Percentiles rank a stretch among this genome's conserved stretches.
Evolutionary conservation across 257 asterid species (phyloP).

Genomic region (Solanum pinnatisectum): DNA sequence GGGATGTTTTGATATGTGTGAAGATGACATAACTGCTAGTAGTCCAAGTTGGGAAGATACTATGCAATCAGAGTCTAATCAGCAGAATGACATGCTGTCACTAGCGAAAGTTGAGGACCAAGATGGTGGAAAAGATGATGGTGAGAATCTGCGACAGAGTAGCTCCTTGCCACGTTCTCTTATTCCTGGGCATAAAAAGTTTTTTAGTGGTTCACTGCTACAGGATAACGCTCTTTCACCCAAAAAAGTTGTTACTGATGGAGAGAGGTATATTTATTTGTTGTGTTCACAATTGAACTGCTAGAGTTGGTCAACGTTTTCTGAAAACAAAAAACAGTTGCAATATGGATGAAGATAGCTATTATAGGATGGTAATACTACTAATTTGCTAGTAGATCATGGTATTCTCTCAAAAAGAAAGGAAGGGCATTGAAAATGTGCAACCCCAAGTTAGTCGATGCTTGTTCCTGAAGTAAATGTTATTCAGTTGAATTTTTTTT

Average conservation of each 20-base stretch:
- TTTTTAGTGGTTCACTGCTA: conserved; percentile 46
- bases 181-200: conserved; percentile 31
- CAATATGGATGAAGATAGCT: not conserved
- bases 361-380: not conserved
- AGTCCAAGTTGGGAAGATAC: conserved; percentile 65
- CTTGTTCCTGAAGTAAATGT: not conserved
- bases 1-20: conserved; percentile 87
- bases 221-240: conserved; percentile 48
- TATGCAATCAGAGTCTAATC: conserved; percentile 43
- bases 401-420: not conserved
- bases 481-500: not conserved
- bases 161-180: conserved; percentile 35
- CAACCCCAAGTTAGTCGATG: not conserved
- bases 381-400: not conserved
- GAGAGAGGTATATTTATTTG: conserved; percentile 56
- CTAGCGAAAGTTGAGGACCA: conserved; percentile 23
- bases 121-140: conserved; percentile 37
- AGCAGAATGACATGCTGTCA: conserved; percentile 25
- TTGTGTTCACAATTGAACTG: not conserved
- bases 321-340: not conserved
- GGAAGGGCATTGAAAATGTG: not conserved
- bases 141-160: conserved; percentile 34
- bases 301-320: not conserved
- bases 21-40: conserved; percentile 53
- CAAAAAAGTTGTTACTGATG: conserved; percentile 46